Base-by-base conservation (phyloP, 2,329 filamentous ascomycete genomes). In the Fusarium musae region DNA sequence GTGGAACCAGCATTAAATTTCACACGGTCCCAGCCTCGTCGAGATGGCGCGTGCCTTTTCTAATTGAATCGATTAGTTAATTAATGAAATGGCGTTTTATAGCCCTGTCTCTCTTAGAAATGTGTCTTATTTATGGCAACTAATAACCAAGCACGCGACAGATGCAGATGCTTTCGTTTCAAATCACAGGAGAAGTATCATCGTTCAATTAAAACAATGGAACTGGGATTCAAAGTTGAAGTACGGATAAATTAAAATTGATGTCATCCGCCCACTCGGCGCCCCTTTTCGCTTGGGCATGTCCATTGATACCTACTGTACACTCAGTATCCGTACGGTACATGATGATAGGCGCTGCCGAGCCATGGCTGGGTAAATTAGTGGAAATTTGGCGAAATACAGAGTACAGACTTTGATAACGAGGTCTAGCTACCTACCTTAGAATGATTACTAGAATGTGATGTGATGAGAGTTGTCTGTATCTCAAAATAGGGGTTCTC, bases 201-300 rank as follows among this genome's bases (percentile, higher is more conserved):
- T 36, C 30, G 36, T 36, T 58, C 54, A 49, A 49, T 58, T 49
- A 49, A 58, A 58, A 36, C 54, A 49, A 28, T 36, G 42, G 42
- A 58, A 44, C 63, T 50, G n/a, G 72, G 69, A 43, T 59, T 15
- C 16, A 44, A 57, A 54, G 50, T 42, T 56, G 36, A 56, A 60
- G 73, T 59, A 23, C 23, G 23, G 23, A 23, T 23, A 77, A 77
- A 77, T 77, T 77, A 77, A 73, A 63, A 70, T 77, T 77, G 75
- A 77, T 77, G 75, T 77, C 75, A 77, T 77, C 66, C 70, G 62
- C 70, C 75, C 75, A 77, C 73, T 66, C 50, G 19, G 47, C 64
- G 19, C 75, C 58, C 73, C 59, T 68, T 73, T 69, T 74, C 66
- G 68, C 68, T 66, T 74, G 63, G 68, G 70, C 54, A 54, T 59